Base-by-base conservation (phyloP, 495 filamentous ascomycete species). In the Xylaria flabelliformis region DNA sequence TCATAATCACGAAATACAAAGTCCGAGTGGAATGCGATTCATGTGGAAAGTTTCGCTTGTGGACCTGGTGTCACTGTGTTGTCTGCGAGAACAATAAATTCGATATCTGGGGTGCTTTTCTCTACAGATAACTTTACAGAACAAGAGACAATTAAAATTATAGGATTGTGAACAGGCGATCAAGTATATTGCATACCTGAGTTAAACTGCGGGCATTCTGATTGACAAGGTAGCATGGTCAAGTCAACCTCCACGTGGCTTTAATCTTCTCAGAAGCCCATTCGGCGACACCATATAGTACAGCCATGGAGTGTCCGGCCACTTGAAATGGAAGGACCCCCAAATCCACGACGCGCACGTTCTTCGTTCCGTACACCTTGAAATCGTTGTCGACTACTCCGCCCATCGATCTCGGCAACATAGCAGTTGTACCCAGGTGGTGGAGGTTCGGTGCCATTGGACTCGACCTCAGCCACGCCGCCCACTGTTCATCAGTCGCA, bases 371-470 rank as follows among this genome's bases (percentile, higher is more conserved):
- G 69, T 88, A 85, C 10, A 90, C 87, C 55, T 74, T 77, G 62
- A 90, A 75, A 29, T 77, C 70, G 3, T 79, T 62, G 76, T 86
- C 86, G 9, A 90, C 85, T 15, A 90, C 88, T 0, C 85, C 88
- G 1, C 82, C 80, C 12, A 79, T 58, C 24, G 73, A 66, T 67
- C 67, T 46, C 10, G 80, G 82, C 71, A 89, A 76, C 86, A 88
- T 89, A 19, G 83, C 83, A 59, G 79, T 79, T 4, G 88, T 88
- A 46, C 85, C 85, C 19, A 77, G 63, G 10, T 78, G 76, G 51
- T 84, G 82, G 48, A 68, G 80, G 53, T 58, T 62, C 42, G 68
- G 56, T 58, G 34, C 55, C 48, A 44, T 50, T 63, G 42, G 21
- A 70, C 56, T 36, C 42, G 39, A 63, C 26, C 26, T 70, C 34